Evolutionary conservation across 345 rosid species (phyloP).

Genomic region (Acer negundo): DNA sequence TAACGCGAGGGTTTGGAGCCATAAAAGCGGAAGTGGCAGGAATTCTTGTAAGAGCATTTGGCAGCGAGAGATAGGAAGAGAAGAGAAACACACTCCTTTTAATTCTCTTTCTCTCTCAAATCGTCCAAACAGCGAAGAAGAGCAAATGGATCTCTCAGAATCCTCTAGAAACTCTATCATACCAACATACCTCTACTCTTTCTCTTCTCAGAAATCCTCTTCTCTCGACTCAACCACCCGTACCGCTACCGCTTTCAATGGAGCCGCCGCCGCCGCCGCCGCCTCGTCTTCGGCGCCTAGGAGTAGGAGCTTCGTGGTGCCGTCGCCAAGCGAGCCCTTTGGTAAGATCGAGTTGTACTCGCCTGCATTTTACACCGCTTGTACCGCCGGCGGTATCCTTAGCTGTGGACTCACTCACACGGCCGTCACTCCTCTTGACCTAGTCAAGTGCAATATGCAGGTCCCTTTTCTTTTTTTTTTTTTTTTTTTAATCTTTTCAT

Average conservation of each 20-base stretch:
- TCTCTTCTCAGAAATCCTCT: slow-evolving; percentile 40
- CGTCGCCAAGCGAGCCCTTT: slow-evolving; percentile 70
- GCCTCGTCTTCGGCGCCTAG: slow-evolving; percentile 18
- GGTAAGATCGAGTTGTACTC: slow-evolving; percentile 88
- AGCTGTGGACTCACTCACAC: slow-evolving; percentile 97
- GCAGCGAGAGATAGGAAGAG: slow-evolving; percentile 37
- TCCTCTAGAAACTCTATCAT: slow-evolving; percentile 51
- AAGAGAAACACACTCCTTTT: background rate
- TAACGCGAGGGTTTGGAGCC: slow-evolving; percentile 34
- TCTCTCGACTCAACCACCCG: slow-evolving; percentile 29
- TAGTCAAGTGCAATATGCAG: slow-evolving; percentile 99
- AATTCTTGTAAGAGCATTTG: slow-evolving; percentile 8
- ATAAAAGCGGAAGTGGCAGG: slow-evolving; percentile 25
- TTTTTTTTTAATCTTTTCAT: background rate
- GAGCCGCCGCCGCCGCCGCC: background rate
- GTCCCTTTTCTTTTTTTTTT: slow-evolving; percentile 26
- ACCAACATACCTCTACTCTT: slow-evolving; percentile 70
- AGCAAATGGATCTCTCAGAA: slow-evolving; percentile 51
- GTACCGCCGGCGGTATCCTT: slow-evolving; percentile 85
- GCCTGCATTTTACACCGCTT: slow-evolving; percentile 85
- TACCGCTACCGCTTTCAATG: slow-evolving; percentile 28
- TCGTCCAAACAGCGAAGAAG: background rate
- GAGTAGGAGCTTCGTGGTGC: slow-evolving; percentile 35
- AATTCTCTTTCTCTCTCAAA: background rate
- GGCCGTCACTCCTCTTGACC: slow-evolving; percentile 98